phyloP scores from a whole-genome alignment of 768 basidiomycete genomes.

The Cystobasidium tubakii region DNA sequence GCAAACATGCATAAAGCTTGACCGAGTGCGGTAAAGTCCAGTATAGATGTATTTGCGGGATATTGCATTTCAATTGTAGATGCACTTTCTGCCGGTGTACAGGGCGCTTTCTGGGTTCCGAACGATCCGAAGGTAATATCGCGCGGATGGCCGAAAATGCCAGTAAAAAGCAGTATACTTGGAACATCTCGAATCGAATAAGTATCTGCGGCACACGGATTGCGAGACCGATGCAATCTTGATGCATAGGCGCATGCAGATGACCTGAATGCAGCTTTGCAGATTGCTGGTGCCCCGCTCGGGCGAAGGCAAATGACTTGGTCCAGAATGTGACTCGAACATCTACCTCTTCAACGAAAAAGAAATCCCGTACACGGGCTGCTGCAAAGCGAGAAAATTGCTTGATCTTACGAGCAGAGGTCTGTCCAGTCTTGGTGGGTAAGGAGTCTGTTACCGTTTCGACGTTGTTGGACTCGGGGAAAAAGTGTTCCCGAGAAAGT shows the following conservation, averaged over 20 bases:
- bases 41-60: conserved; percentile 44
- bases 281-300: background rate
- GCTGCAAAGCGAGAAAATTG: background rate
- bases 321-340: conserved; percentile 41
- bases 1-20: conserved; percentile 46
- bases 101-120: background rate
- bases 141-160: conserved; percentile 40
- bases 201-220: conserved; percentile 40
- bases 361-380: background rate
- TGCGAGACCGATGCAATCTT: conserved; percentile 31
- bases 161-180: conserved; percentile 58
- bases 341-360: conserved; percentile 20
- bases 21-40: conserved; percentile 50
- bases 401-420: background rate
- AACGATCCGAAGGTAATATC: conserved; percentile 10
- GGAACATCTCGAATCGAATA: conserved; percentile 53
- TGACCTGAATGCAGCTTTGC: conserved; percentile 23
- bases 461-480: conserved; percentile 13
- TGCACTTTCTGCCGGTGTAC: background rate
- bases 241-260: conserved; percentile 14
- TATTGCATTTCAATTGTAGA: conserved; percentile 38
- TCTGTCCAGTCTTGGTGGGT: background rate
- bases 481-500: background rate
- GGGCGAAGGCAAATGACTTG: conserved; percentile 15
- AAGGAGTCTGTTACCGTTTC: background rate